Percentiles rank a stretch among this genome's conserved stretches.
Evolutionary conservation across 495 filamentous ascomycete species (phyloP).

Genomic region (Penicillium diatomitis): DNA sequence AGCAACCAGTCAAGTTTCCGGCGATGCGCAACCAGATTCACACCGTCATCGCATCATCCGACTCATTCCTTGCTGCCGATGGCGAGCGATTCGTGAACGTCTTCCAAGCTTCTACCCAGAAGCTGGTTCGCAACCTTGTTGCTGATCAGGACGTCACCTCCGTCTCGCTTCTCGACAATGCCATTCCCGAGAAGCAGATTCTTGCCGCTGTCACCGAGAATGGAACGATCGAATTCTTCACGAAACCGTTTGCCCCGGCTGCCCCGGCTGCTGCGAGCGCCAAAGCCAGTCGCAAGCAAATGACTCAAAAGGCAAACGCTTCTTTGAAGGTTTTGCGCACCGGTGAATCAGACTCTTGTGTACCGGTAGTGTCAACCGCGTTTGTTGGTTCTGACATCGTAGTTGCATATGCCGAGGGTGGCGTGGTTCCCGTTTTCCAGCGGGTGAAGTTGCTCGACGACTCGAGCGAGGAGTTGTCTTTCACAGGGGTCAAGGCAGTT

Average conservation of each 20-base stretch:
- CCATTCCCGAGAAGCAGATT: conserved; percentile 28
- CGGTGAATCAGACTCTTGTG: conserved; percentile 30
- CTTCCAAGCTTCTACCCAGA: conserved; percentile 35
- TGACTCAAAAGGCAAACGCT: conserved; percentile 42
- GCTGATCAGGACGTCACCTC: conserved; percentile 42
- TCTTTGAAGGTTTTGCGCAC: conserved; percentile 41
- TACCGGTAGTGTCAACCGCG: conserved; percentile 36
- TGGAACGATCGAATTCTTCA: conserved; percentile 49
- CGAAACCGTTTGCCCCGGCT: conserved; percentile 40
- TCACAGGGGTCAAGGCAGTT: conserved; percentile 39
- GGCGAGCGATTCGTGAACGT: conserved; percentile 48
- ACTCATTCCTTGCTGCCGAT: conserved; percentile 39
- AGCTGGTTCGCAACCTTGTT: conserved; percentile 42
- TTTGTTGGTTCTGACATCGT: conserved; percentile 43
- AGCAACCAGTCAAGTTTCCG: conserved; percentile 34
- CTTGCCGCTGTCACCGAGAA: conserved; percentile 45
- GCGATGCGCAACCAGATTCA: conserved; percentile 47
- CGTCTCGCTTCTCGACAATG: conserved; percentile 22
- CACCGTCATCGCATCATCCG: conserved; percentile 37
- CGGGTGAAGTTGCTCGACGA: conserved; percentile 42
- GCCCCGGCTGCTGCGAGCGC: conserved; percentile 22
- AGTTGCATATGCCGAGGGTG: conserved; percentile 47
- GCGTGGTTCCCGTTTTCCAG: conserved; percentile 47
- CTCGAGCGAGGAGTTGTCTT: conserved; percentile 35
- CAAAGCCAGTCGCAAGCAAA: conserved; percentile 39